Base-by-base conservation (phyloP, 1,284 basidiomycete species). In the Leccinum brunneo-olivaceum region DNA sequence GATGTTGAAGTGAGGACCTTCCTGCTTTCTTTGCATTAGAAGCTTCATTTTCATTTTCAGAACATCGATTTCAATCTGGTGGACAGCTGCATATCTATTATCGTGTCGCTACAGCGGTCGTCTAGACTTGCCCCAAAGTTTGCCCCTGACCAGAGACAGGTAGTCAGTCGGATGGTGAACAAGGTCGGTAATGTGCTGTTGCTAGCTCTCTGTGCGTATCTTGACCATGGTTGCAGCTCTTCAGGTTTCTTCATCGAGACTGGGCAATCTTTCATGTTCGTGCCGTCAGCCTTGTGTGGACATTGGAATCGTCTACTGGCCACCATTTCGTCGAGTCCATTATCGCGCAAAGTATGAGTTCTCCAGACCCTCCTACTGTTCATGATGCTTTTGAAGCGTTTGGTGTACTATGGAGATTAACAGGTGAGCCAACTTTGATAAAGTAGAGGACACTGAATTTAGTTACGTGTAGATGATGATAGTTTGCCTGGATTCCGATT, bases 381-480 rank as follows among this genome's bases (percentile, higher is more conserved):
- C 69, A 76, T 40, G 76, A 79, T 23, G 78, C 84, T 0, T 88
- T 86, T 59, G 85, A 92, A 51, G 88, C 87, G 0, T 96, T 98
- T 61, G 93, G 95, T 1, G 81, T 91, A 1, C 69, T 98, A 6
- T 98, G 95, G 95, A 76, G 91, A 46, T 66, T 93, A 47, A 87
- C 84, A 39, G 90, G 92, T 87, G 50, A 56, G 72, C 56, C 45
- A 14, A n/a, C 29, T 20, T 39, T 39, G 30, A 15, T 39, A 32
- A 19, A 20, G 28, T 18, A 18, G 29, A 28, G 48, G 18, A 24
- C 19, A 47, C 39, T 53, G n/a, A 45, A 36, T 14, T 37, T 33
- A 33, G 20, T 32, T 18, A 16, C n/a, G 18, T 55, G 87, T 53
- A 92, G 93, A 96, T 60, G 94, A 96, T 55, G 73, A 74, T 39